Conservation (phyloP, 2,329 filamentous ascomycete genomes). For the Elsinoe perseae region DNA sequence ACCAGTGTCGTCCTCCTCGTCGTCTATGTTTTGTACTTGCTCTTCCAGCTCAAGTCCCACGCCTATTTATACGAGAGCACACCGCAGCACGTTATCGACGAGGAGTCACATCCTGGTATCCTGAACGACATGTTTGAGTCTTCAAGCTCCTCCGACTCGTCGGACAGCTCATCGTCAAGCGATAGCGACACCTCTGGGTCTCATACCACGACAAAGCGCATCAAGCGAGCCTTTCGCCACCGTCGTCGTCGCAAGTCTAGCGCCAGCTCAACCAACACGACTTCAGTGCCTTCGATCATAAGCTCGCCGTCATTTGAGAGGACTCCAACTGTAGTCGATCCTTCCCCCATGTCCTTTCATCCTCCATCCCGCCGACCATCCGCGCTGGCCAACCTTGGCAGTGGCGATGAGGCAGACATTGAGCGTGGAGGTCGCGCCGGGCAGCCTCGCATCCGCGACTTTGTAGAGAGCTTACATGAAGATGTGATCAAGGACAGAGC, state of each 20-base stretch:
- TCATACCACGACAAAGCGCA: constrained; percentile 64
- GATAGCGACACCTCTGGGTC: constrained; percentile 65
- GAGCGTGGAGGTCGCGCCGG: constrained; percentile 39
- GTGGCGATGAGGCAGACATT: constrained; percentile 48
- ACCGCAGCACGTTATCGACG: constrained; percentile 85
- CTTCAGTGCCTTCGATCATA: constrained; percentile 37
- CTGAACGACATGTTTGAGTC: constrained; percentile 74
- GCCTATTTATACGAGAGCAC: constrained; percentile 88
- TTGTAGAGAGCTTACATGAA: constrained; percentile 28
- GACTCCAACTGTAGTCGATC: constrained; percentile 28
- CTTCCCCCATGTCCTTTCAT: constrained; percentile 9
- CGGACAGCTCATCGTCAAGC: constrained; percentile 39
- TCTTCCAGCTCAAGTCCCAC: constrained; percentile 89
- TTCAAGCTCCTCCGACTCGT: constrained; percentile 50
- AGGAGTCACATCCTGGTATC: constrained; percentile 79
- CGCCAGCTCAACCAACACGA: constrained; percentile 57
- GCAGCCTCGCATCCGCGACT: constrained; percentile 42
- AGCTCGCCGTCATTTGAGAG: constrained; percentile 39
- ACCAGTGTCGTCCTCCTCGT: constrained; percentile 79
- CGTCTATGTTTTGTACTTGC: constrained; percentile 73
- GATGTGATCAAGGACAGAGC: constrained; percentile 34
- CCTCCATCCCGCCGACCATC: constrained; percentile 31
- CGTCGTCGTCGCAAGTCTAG: constrained; percentile 71
- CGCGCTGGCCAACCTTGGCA: constrained; percentile 36
- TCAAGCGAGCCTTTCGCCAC: constrained; percentile 66